phyloP scores from a whole-genome alignment of 495 filamentous ascomycete species.

The Podospora bellae-mahoneyi region DNA sequence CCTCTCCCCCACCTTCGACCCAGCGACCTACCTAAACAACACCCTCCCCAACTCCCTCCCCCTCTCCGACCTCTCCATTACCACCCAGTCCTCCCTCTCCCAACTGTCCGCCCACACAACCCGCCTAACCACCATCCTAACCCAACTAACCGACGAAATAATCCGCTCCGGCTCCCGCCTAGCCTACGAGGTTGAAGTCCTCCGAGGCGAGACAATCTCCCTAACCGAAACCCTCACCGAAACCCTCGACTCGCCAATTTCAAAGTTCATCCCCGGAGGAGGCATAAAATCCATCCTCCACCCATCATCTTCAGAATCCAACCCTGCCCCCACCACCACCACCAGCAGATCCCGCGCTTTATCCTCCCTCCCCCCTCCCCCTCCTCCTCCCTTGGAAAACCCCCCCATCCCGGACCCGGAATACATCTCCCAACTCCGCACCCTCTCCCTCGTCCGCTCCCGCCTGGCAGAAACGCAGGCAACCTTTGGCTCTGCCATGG shows the following conservation, averaged over 20 bases:
- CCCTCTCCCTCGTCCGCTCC: conserved; percentile 72
- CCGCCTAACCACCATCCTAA: conserved; percentile 75
- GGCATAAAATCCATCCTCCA: conserved; percentile 23
- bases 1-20: conserved; percentile 69
- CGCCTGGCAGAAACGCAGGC: conserved; percentile 82
- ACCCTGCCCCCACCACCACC: conserved; percentile 15
- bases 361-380: conserved; percentile 13
- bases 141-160: conserved; percentile 90
- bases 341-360: neutral
- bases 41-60: conserved; percentile 64
- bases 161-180: conserved; percentile 78
- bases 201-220: conserved; percentile 78
- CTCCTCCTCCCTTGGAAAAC: conserved; percentile 14
- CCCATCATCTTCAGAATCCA: conserved; percentile 6
- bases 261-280: conserved; percentile 59
- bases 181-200: conserved; percentile 90
- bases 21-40: conserved; percentile 76
- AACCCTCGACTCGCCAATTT: conserved; percentile 63
- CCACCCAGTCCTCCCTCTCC: conserved; percentile 79
- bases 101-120: conserved; percentile 85
- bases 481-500: conserved; percentile 89
- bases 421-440: conserved; percentile 74
- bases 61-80: conserved; percentile 71
- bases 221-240: conserved; percentile 75
- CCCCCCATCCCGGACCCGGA: conserved; percentile 52